These are phyloP conservation scores for Coemansia sp. DNA, from an alignment of 192 early-diverging fungal species.

Conservation along the genomic window DNA sequence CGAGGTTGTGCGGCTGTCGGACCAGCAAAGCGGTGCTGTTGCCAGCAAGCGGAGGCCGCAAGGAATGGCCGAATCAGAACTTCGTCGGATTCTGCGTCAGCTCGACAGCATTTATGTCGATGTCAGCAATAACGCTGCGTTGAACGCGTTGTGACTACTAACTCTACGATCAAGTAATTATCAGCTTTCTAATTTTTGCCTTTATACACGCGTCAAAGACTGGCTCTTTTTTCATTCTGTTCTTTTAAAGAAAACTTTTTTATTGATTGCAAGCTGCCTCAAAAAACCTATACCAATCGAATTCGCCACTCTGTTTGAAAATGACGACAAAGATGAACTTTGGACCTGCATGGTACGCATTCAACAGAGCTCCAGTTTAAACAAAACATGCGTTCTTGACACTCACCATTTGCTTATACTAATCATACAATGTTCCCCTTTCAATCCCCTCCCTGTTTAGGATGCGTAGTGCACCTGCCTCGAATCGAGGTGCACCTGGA, in stretches of 20 bases:
- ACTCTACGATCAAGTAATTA: neutral
- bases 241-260: neutral
- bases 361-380: neutral
- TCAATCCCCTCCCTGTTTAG: constrained; percentile 11
- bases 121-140: constrained; percentile 1
- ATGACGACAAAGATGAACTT: constrained; percentile 67
- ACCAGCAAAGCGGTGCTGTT: neutral
- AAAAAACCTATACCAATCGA: no score
- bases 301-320: neutral
- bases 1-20: constrained; percentile 24
- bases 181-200: neutral
- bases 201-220: neutral
- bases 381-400: neutral
- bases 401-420: neutral
- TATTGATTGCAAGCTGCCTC: neutral
- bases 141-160: neutral
- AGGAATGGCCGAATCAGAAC: constrained; percentile 19
- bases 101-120: constrained; percentile 18
- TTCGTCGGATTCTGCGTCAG: constrained; percentile 25
- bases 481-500: constrained; percentile 11
- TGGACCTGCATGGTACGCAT: constrained; percentile 73
- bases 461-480: constrained; percentile 47
- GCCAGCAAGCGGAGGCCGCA: constrained; percentile 7
- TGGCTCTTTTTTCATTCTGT: constrained; percentile 5
- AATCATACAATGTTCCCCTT: neutral